Conservation (phyloP, 2,329 filamentous ascomycete genomes). For the Ophioceras dolichostomum region DNA sequence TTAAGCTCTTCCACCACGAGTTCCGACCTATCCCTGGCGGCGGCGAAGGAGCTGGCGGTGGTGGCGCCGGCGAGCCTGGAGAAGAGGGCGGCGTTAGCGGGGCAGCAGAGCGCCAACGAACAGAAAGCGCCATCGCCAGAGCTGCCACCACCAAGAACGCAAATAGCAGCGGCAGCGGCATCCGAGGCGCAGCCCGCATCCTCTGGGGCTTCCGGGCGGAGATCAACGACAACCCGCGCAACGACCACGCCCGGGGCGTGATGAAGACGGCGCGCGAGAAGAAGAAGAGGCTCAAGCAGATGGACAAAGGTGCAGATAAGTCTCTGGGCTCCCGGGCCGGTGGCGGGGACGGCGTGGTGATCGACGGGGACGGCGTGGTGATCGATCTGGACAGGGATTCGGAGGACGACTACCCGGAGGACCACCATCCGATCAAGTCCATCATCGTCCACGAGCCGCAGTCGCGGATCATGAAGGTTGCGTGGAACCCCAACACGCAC, state of each 20-base stretch:
- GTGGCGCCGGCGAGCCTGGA: not conserved
- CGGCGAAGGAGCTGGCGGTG: not conserved
- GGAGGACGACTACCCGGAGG: conserved; percentile 10
- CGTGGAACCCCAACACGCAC: conserved; percentile 57
- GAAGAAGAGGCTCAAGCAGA: conserved; percentile 3
- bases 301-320: no score
- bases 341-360: not conserved
- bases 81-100: no score
- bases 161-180: conserved; percentile 39
- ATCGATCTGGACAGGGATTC: conserved; percentile 3
- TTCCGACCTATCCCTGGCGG: conserved; percentile 18
- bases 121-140: no score
- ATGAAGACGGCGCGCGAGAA: not conserved
- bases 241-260: not conserved
- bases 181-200: conserved; percentile 25
- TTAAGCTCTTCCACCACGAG: conserved; percentile 41
- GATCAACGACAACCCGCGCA: conserved; percentile 30
- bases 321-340: not conserved
- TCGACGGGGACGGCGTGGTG: not conserved
- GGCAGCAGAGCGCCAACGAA: conserved; percentile 10
- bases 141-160: conserved; percentile 22
- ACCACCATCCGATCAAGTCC: conserved; percentile 14
- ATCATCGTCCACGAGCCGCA: conserved; percentile 45
- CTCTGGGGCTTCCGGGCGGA: conserved; percentile 17
- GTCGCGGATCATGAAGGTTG: conserved; percentile 47